Percentiles rank a stretch among this genome's conserved stretches.
Conservation (phyloP, 2,329 filamentous ascomycete species). For the Cladosporium sp. region DNA sequence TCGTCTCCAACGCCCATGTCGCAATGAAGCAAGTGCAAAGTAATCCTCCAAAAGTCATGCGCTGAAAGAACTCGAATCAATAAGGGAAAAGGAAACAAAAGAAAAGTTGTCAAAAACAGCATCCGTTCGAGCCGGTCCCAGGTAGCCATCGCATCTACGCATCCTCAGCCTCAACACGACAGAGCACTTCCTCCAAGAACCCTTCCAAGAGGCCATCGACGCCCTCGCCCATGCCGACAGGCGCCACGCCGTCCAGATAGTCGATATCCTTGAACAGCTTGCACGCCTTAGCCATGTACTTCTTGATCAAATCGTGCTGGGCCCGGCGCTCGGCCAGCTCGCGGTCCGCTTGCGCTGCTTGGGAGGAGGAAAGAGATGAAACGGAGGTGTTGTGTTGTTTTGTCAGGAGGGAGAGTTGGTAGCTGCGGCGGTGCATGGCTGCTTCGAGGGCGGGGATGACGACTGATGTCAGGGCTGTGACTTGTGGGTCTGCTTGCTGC, state of each 20-base stretch:
- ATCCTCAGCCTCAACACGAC: slow-evolving; percentile 83
- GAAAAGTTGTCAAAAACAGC: background rate
- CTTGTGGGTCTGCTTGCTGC: slow-evolving; percentile 5
- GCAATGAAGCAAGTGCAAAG: too few species aligned
- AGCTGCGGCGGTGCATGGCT: slow-evolving; percentile 73
- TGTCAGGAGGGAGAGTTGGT: slow-evolving; percentile 56
- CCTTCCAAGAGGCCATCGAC: slow-evolving; percentile 88
- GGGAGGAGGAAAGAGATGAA: slow-evolving; percentile 11
- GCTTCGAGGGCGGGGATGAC: slow-evolving; percentile 91
- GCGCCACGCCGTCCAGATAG: slow-evolving; percentile 76
- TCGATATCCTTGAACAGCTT: slow-evolving; percentile 88
- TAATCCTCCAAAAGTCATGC: too few species aligned
- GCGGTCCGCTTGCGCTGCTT: slow-evolving; percentile 34
- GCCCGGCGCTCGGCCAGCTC: slow-evolving; percentile 13
- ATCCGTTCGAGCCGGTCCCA: too few species aligned
- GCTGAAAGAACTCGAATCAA: background rate
- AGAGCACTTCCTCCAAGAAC: slow-evolving; percentile 87
- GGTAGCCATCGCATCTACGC: slow-evolving; percentile 46
- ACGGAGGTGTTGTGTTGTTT: slow-evolving; percentile 22
- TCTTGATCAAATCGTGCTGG: slow-evolving; percentile 72
- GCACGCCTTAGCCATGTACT: slow-evolving; percentile 76
- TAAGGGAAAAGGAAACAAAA: background rate
- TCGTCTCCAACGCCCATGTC: too few species aligned
- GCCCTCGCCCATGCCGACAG: slow-evolving; percentile 90
- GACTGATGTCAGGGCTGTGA: slow-evolving; percentile 53